phyloP scores from a whole-genome alignment of 2,329 filamentous ascomycete species.

The Aureobasidium sp. region DNA sequence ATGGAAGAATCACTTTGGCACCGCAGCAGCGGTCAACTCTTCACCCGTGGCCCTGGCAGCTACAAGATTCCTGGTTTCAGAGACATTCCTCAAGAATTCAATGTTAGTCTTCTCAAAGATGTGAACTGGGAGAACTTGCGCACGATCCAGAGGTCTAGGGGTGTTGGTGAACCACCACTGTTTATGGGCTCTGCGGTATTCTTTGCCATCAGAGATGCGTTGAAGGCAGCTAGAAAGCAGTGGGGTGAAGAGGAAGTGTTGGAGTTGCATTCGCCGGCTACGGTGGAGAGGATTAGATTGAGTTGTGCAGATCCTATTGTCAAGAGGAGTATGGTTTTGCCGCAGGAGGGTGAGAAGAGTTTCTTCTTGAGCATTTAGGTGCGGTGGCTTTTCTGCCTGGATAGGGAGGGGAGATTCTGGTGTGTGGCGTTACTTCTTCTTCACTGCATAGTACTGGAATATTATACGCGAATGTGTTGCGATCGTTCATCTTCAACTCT shows the following conservation, averaged over 20 bases:
- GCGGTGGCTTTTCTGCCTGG: too few species aligned
- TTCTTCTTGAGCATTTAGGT: constrained; percentile 58
- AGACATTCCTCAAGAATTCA: constrained; percentile 81
- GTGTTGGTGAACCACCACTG: constrained; percentile 63
- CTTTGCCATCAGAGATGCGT: constrained; percentile 79
- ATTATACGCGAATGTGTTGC: too few species aligned
- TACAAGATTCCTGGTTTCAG: constrained; percentile 91
- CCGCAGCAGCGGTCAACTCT: constrained; percentile 56
- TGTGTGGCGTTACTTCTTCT: too few species aligned
- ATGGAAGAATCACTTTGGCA: constrained; percentile 66
- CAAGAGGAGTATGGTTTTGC: constrained; percentile 58
- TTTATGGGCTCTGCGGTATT: constrained; percentile 83
- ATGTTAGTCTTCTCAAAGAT: constrained; percentile 73
- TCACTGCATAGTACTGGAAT: too few species aligned
- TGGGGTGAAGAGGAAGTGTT: constrained; percentile 61
- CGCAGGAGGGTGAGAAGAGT: constrained; percentile 71
- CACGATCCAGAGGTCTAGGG: constrained; percentile 74
- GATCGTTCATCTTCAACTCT: too few species aligned
- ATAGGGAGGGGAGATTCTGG: too few species aligned
- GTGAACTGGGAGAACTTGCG: constrained; percentile 81
- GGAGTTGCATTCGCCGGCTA: constrained; percentile 68
- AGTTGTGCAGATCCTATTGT: constrained; percentile 76
- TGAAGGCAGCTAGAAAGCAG: constrained; percentile 63
- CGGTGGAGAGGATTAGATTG: constrained; percentile 71
- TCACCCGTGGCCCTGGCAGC: constrained; percentile 55